Evolutionary conservation across 768 basidiomycete genomes (phyloP), one percentile per base, ranked within the genome.

Genomic region (Amylocystis lapponica): DNA sequence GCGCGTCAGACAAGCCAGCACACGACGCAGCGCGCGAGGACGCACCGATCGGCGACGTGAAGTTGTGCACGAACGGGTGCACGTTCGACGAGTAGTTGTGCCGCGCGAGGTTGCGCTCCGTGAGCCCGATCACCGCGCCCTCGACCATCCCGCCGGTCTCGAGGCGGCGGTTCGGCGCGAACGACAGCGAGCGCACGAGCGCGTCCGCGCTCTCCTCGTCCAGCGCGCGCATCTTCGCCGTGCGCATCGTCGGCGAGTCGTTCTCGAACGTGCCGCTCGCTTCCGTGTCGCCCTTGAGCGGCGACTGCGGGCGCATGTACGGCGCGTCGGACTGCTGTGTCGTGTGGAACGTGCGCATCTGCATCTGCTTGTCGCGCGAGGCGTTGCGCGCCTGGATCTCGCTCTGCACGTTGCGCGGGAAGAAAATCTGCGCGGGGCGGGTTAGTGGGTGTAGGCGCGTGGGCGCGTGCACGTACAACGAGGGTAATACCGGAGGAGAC

Each of bases 401-500:
- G 46, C 23, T 47, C 31, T 58, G 48, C 29, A 52, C 72, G 5
- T 82, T 84, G 30, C 87, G 83, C 40, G 87, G 87, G 67, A 89
- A 90, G 71, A 90, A 90, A 27, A 89, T 84, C 85, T 87, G 48
- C 23, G 34, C n/a, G 27, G 20, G 30, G 27, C 22, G 26, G n/a
- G 19, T 22, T 22, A 38, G 11, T 34, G 27, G 23, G 45, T 17
- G 20, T 36, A 29, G 31, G 21, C 27, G 5, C 26, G n/a, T 20
- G 26, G 25, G 35, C 27, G 27, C 13, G 11, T 5, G 14, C 13
- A 60, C 66, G 42, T 62, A 86, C 86, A 33, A 86, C 71, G 17
- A 90, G 74, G 0, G 86, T 90, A 46, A 88, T 72, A 5, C 70
- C 81, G 0, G 86, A 88, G 2, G 86, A 87, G 29, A 86, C 68